Evolutionary conservation across 78 protist species (phyloP), one percentile per base, ranked within the genome.

Genomic region (Dictyostelium intermedium): DNA sequence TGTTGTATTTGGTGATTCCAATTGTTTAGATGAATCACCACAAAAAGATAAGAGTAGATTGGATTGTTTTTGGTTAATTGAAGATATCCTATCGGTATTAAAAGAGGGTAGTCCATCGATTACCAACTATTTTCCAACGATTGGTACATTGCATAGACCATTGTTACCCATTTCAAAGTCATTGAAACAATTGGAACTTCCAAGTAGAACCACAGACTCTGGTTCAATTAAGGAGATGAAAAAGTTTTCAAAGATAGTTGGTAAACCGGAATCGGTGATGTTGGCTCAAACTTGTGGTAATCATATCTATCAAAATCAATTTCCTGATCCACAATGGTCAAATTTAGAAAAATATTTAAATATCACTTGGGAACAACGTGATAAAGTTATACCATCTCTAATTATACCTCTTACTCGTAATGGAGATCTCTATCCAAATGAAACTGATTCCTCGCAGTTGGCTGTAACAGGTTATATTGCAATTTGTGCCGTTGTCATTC

Each of bases 1-100:
- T 5, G 94, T 80, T 3, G 87, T 89, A 5, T 89, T 80, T 89
- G 94, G 94, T 50, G 94, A 89, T 70, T 80, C 87, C 0, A 63
- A 73, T 41, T 89, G 94, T 89, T 43, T 89, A 8, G 94, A 89
- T 69, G 94, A 89, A 34, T 32, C 87, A 10, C 69, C 11, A 27
- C 72, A 89, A 30, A 89, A 80, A 41, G 87, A 30, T 43, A 39
- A 66, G 23, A 61, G 47, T 37, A 66, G 74, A 27, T 72, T 72
- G 16, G 87, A 89, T 35, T 89, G 94, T 35, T n/a, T 50, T 69
- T 89, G 94, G 94, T 50, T 89, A 47, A 23, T 89, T 11, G 87
- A 89, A 20, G 60, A 63, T 32, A 89, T 89, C 27, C 69, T 89
- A n/a, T 13, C 41, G 9, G 79, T 79, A 14, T 39, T 76, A 3